A percentile compares a stretch with the other conserved stretches of the same genome.
These are phyloP conservation scores for Populus hybrid DNA, from an alignment of 441 rosid species.

Conservation along the genomic window DNA sequence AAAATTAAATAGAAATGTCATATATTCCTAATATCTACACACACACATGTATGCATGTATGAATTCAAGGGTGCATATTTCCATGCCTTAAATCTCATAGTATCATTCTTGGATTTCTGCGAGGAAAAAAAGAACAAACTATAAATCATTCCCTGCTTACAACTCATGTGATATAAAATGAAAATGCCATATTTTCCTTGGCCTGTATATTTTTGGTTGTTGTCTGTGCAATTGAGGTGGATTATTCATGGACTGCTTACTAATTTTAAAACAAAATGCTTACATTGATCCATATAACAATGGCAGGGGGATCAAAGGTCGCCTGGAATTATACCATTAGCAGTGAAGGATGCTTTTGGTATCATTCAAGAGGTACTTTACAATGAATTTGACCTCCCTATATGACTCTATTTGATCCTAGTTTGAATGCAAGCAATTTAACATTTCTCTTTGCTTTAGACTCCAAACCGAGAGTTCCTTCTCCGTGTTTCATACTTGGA, in stretches of 20 bases:
- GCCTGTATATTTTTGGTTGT: neutral
- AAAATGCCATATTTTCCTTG: neutral
- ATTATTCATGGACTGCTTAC: conserved; percentile 2
- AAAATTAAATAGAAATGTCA: neutral
- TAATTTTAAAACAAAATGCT: conserved; percentile 17
- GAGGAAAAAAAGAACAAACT: neutral
- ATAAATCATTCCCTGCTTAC: neutral
- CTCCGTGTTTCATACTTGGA: conserved; percentile 97
- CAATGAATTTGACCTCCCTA: conserved; percentile 15
- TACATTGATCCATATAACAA: conserved; percentile 24
- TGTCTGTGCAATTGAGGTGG: neutral
- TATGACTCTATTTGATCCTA: conserved; percentile 15
- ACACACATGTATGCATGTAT: neutral
- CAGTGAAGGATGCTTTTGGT: conserved; percentile 96
- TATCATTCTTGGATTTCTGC: neutral
- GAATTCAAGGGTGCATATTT: neutral
- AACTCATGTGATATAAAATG: neutral
- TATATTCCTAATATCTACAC: neutral
- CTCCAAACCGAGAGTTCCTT: conserved; percentile 92
- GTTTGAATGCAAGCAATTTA: conserved; percentile 24
- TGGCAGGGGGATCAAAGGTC: conserved; percentile 99
- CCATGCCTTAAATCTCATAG: neutral
- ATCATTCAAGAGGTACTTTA: conserved; percentile 92
- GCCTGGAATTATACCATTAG: conserved; percentile 95
- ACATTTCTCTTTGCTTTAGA: conserved; percentile 48